Evolutionary conservation across 345 rosid genomes (phyloP), one percentile per base, ranked within the genome.

Genomic region (Salix suchowensis): DNA sequence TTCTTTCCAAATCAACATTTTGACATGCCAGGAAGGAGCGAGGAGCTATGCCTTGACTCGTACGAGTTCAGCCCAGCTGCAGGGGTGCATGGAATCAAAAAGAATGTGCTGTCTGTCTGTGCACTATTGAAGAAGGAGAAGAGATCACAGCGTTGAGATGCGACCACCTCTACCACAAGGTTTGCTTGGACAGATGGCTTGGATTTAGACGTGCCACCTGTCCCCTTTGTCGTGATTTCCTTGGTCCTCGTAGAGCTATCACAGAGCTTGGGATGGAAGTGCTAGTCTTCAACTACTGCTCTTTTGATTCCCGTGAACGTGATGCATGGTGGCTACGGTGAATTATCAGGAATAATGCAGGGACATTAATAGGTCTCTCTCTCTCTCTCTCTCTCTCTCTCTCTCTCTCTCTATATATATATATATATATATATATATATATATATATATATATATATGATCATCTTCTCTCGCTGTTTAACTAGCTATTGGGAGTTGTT

Each of bases 101-200:
- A 18, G 60, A 77, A 21, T 82, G 85, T n/a, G 67, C 72, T 1
- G 67, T 75, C 39, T 71, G 79, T 21, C 18, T 75, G 30, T 21
- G 62, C 36, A 36, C 39, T 32, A 37, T 76, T 55, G 74, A 76
- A n/a, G 65, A 44, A 32, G 80, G 67, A 42, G 78, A 73, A 16
- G 81, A 84, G 67, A 68, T 44, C 30, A 72, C 68, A 23, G 72
- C 77, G 5, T 2, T 80, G 78, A 77, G 79, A 54, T 84, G 84
- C 32, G 46, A 24, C 32, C 86, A 80, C 55, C 5, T 71, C 13
- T 77, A 80, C 23, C 86, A 80, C 44, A 62, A 69, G 7, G 75
- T 14, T 9, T 78, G 84, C 50, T 42, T 77, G 66, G 77, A 74
- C 28, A 67, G 69, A 6, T 84, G 80, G 79, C 15, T 67, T 7